phyloP scores from a whole-genome alignment of 768 basidiomycete genomes.

The Chalciporus chontae region DNA sequence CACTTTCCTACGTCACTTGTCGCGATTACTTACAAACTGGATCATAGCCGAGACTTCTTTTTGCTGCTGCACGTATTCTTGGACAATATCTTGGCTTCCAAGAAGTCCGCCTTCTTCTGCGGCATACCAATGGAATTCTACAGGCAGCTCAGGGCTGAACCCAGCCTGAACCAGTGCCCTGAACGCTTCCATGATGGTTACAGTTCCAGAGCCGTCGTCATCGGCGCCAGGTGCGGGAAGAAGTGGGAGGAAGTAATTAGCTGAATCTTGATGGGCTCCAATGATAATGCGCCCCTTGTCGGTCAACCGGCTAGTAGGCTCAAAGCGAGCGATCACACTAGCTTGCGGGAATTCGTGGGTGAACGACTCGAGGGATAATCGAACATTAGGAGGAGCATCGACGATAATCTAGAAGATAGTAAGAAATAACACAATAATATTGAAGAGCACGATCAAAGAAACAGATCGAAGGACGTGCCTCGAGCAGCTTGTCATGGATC shows the following conservation, averaged over 20 bases:
- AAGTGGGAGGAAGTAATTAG: constrained; percentile 37
- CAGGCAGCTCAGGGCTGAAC: constrained; percentile 59
- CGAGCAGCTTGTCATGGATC: constrained; percentile 30
- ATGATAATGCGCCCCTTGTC: constrained; percentile 33
- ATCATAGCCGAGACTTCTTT: constrained; percentile 49
- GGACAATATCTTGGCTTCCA: constrained; percentile 46
- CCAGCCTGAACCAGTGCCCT: constrained; percentile 64
- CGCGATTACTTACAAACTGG: constrained; percentile 37
- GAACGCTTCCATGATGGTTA: constrained; percentile 77
- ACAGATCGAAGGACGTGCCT: neutral
- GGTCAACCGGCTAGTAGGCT: constrained; percentile 10
- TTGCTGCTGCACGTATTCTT: constrained; percentile 43
- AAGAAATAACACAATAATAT: neutral
- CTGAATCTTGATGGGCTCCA: constrained; percentile 43
- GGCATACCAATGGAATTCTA: constrained; percentile 86
- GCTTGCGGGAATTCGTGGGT: constrained; percentile 18
- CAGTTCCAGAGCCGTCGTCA: constrained; percentile 60
- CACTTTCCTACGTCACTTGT: neutral
- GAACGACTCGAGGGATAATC: constrained; percentile 21
- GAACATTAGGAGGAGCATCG: constrained; percentile 10
- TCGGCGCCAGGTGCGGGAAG: constrained; percentile 49
- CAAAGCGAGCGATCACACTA: constrained; percentile 26
- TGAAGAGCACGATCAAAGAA: no score
- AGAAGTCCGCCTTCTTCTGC: constrained; percentile 49
- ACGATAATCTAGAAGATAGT: constrained; percentile 8